Evolutionary conservation across 139 green algal species (phyloP).

Genomic region (Pseudopediastrum boryanum): DNA sequence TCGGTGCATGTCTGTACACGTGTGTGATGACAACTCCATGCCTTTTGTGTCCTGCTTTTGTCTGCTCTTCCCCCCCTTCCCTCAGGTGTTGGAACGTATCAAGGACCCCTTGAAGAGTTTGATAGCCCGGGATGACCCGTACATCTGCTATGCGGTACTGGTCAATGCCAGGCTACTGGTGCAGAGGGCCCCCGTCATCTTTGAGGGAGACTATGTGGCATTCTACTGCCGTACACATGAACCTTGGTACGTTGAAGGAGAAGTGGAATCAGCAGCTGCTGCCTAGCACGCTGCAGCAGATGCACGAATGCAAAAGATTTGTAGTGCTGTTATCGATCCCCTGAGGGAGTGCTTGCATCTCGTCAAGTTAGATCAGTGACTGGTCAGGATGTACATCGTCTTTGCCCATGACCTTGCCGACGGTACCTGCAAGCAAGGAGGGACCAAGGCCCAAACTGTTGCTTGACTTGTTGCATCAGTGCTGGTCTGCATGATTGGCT

Average conservation of each 20-base stretch:
- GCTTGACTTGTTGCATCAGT: too few relatives aligned
- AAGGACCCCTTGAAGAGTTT: constrained; percentile 91
- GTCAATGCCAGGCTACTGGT: constrained; percentile 88
- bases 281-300: too few relatives aligned
- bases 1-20: not conserved
- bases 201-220: constrained; percentile 57
- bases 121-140: constrained; percentile 69
- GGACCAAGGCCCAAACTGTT: too few relatives aligned
- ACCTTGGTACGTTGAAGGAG: constrained; percentile 68
- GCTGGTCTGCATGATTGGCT: too few relatives aligned
- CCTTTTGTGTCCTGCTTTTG: not conserved
- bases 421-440: too few relatives aligned
- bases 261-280: too few relatives aligned
- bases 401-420: too few relatives aligned
- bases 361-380: too few relatives aligned
- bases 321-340: too few relatives aligned
- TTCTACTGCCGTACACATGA: constrained; percentile 95
- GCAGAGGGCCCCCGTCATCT: constrained; percentile 77
- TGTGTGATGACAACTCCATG: not conserved
- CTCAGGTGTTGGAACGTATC: constrained; percentile 91
- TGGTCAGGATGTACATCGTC: too few relatives aligned
- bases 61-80: not conserved
- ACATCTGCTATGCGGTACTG: constrained; percentile 86
- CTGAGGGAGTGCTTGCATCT: too few relatives aligned
- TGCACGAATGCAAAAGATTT: not conserved